Conservation (phyloP, 768 basidiomycete species). For the Auricularia sp. region DNA sequence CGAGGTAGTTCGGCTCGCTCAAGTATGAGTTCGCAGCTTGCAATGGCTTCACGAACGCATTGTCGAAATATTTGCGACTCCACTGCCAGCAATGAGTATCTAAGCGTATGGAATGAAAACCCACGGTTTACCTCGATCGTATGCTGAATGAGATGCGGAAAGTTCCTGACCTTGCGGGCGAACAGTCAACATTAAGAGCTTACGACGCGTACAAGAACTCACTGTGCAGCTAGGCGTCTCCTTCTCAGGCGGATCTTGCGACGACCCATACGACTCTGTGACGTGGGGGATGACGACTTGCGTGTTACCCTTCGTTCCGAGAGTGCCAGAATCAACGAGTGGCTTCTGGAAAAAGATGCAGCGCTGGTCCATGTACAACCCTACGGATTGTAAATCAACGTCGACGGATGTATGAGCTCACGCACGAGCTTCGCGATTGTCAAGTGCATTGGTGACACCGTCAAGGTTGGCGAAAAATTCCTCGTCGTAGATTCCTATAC, state of each 20-base stretch:
- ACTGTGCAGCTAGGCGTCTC: constrained; percentile 89
- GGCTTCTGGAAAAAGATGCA: constrained; percentile 96
- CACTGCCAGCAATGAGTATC: constrained; percentile 44
- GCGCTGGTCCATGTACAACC: constrained; percentile 96
- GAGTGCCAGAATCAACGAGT: constrained; percentile 90
- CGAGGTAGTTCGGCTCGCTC: constrained; percentile 91
- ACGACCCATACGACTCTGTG: constrained; percentile 94
- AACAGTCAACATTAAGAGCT: too few relatives aligned
- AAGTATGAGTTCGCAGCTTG: constrained; percentile 94
- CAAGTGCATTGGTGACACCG: constrained; percentile 93
- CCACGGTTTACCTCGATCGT: constrained; percentile 71
- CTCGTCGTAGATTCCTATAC: constrained; percentile 74
- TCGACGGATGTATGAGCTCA: constrained; percentile 8
- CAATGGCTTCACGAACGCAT: constrained; percentile 85
- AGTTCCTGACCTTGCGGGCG: constrained; percentile 60
- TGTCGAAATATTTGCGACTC: constrained; percentile 89
- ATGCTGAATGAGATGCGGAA: constrained; percentile 96
- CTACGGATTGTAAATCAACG: constrained; percentile 27
- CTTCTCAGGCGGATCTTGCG: constrained; percentile 98
- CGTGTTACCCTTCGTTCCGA: constrained; percentile 96
- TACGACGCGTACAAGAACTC: too few relatives aligned
- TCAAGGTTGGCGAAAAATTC: constrained; percentile 81
- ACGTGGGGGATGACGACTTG: constrained; percentile 91
- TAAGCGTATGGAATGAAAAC: neutral
- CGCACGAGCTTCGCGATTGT: constrained; percentile 93